Conservation (phyloP, 768 basidiomycete species). For the Pilatotrama ljubarskyi region DNA sequence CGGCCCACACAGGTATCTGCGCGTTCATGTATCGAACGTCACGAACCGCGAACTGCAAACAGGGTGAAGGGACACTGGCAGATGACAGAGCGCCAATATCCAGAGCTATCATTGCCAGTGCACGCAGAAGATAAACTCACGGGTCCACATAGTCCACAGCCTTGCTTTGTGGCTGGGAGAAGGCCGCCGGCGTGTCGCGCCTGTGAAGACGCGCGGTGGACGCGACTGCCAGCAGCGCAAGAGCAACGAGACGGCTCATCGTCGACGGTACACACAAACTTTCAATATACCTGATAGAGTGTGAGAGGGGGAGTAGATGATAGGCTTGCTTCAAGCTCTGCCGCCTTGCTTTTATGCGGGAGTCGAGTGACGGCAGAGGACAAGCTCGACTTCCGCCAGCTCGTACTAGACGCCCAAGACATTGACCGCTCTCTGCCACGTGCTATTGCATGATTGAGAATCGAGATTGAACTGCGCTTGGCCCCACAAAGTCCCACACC, state of each 20-base stretch:
- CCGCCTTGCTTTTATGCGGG: neutral
- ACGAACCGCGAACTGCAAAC: too few species aligned
- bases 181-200: conserved; percentile 18
- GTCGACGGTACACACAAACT: too few species aligned
- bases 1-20: too few species aligned
- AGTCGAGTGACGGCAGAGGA: neutral
- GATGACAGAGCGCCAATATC: too few species aligned
- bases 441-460: neutral
- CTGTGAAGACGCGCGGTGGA: conserved; percentile 5
- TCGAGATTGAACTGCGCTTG: neutral
- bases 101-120: too few species aligned
- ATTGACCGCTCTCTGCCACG: neutral
- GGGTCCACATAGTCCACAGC: conserved; percentile 49
- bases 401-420: too few species aligned
- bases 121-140: conserved; percentile 30
- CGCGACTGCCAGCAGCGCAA: neutral
- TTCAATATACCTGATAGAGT: too few species aligned
- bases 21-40: too few species aligned
- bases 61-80: too few species aligned
- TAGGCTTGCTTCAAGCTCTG: neutral
- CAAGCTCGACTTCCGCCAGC: neutral
- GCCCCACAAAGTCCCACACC: conserved; percentile 1
- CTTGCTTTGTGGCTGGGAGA: conserved; percentile 32
- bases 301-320: neutral
- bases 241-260: neutral